Evolutionary conservation across 306 rosid genomes (phyloP).

Genomic region (Vachellia collinsii): DNA sequence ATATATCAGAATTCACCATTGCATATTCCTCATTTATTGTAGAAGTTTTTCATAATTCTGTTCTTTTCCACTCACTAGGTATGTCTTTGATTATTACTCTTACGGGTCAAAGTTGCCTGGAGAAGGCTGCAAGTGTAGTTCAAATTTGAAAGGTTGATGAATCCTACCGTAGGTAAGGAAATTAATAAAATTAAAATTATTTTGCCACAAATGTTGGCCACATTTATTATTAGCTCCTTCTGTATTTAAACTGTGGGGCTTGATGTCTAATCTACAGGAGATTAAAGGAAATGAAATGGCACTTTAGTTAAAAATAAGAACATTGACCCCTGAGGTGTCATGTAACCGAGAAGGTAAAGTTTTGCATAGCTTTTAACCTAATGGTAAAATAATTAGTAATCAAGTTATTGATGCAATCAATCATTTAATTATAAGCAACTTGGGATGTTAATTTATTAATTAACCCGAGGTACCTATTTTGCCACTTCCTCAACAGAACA

Average conservation of each 20-base stretch:
- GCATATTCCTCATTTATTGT: no score
- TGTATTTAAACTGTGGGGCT: not conserved
- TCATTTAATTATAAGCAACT: not conserved
- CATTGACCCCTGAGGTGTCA: not conserved
- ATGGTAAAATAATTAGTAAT: not conserved
- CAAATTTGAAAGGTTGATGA: not conserved
- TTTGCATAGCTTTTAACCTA: not conserved
- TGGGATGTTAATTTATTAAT: not conserved
- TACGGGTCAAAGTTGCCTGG: constrained; percentile 10
- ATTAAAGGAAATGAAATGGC: not conserved
- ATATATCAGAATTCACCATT: no score
- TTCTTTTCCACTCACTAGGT: not conserved
- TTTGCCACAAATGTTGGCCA: not conserved
- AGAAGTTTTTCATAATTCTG: no score
- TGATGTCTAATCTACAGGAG: not conserved
- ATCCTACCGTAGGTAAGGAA: not conserved
- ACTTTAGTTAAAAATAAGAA: not conserved
- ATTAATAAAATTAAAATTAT: not conserved
- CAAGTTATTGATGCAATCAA: not conserved
- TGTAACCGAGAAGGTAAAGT: not conserved
- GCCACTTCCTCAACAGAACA: not conserved
- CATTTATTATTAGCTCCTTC: not conserved
- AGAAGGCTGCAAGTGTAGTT: constrained; percentile 7
- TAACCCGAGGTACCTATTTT: not conserved
- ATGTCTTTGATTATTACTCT: constrained; percentile 2